A percentile compares a stretch with the other conserved stretches of the same genome.
Evolutionary conservation across 2,329 filamentous ascomycete genomes (phyloP).

Genomic region (Neofusicoccum parvum): DNA sequence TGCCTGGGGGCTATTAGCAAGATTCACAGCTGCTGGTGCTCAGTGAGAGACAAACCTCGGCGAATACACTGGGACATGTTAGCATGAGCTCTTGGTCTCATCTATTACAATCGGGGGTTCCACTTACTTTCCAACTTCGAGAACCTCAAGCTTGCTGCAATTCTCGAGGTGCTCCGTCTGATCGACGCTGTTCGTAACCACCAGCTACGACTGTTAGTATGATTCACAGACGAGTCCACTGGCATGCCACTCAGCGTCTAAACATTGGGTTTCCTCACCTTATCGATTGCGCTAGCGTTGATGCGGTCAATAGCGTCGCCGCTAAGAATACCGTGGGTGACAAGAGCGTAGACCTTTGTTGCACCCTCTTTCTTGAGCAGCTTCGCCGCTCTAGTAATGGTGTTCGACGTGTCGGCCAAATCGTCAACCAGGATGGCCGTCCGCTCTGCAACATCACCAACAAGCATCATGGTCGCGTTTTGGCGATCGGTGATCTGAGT

Average conservation of each 20-base stretch:
- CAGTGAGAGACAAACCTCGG: constrained; percentile 63
- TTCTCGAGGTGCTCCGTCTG: constrained; percentile 76
- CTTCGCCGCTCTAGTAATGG: constrained; percentile 93
- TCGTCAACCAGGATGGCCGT: constrained; percentile 93
- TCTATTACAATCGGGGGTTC: background rate
- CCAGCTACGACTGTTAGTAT: constrained; percentile 30
- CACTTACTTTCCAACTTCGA: constrained; percentile 69
- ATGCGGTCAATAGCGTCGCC: constrained; percentile 93
- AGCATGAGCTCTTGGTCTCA: background rate
- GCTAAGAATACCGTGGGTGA: constrained; percentile 93
- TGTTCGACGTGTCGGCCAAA: constrained; percentile 93
- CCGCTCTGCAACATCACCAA: constrained; percentile 79
- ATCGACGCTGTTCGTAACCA: constrained; percentile 94
- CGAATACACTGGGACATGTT: constrained; percentile 68
- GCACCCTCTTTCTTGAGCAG: constrained; percentile 92
- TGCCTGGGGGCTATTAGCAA: constrained; percentile 53
- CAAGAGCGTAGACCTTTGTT: constrained; percentile 83
- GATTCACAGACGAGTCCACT: background rate
- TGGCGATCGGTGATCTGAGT: constrained; percentile 84
- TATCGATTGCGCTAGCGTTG: constrained; percentile 90
- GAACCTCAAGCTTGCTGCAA: constrained; percentile 86
- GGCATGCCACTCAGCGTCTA: too few relatives aligned
- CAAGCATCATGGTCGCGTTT: constrained; percentile 87
- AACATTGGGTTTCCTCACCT: constrained; percentile 53
- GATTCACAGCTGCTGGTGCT: background rate